Conservation (phyloP, 768 basidiomycete genomes). For the Fibroporia radiculosa region DNA sequence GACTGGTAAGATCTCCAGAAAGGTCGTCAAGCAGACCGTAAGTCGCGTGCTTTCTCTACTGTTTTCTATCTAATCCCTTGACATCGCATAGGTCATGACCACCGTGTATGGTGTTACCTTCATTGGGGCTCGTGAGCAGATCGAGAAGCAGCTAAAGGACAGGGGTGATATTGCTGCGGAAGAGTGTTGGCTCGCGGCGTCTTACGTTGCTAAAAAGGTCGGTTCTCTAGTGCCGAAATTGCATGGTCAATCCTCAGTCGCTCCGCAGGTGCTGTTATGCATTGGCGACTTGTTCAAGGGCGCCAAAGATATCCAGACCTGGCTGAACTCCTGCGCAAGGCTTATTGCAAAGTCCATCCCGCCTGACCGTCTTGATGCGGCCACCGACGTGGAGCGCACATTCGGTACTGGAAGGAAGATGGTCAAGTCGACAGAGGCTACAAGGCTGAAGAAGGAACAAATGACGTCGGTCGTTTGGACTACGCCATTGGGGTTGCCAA, state of each 20-base stretch:
- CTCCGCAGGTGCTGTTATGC: slow-evolving; percentile 51
- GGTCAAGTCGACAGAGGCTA: slow-evolving; percentile 13
- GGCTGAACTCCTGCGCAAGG: slow-evolving; percentile 79
- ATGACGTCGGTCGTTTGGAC: slow-evolving; percentile 98
- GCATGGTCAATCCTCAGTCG: neutral
- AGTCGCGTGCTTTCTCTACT: slow-evolving; percentile 17
- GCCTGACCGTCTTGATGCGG: slow-evolving; percentile 45
- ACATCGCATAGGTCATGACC: slow-evolving; percentile 74
- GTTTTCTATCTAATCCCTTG: neutral
- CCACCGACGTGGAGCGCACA: slow-evolving; percentile 18
- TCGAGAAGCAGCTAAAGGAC: slow-evolving; percentile 80
- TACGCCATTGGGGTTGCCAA: slow-evolving; percentile 88
- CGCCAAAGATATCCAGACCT: slow-evolving; percentile 84
- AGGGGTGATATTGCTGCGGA: slow-evolving; percentile 65
- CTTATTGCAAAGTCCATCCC: slow-evolving; percentile 86
- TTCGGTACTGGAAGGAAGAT: slow-evolving; percentile 13
- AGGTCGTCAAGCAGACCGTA: slow-evolving; percentile 97
- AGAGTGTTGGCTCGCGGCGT: slow-evolving; percentile 63
- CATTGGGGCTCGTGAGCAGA: slow-evolving; percentile 91
- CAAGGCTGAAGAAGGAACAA: slow-evolving; percentile 70
- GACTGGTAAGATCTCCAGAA: slow-evolving; percentile 74
- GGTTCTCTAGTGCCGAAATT: slow-evolving; percentile 17
- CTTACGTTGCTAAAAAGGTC: slow-evolving; percentile 72
- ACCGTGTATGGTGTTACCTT: slow-evolving; percentile 98
- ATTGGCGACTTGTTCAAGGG: slow-evolving; percentile 94